These are phyloP conservation scores for Tolypocladium ophioglossoides DNA, from an alignment of 2,329 filamentous ascomycete genomes.

Conservation along the genomic window DNA sequence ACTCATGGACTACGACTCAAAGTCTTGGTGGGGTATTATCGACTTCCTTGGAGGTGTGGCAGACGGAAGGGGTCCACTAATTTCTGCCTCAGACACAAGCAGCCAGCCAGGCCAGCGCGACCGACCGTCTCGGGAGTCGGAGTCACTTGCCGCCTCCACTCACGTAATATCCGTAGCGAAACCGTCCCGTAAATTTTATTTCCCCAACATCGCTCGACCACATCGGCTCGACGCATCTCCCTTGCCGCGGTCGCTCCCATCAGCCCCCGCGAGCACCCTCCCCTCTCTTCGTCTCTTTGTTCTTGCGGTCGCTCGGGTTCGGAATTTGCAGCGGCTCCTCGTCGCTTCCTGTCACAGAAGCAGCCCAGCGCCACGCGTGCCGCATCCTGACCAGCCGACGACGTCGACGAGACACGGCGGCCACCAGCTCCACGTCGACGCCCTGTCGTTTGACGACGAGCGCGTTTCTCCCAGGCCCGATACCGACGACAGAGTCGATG, in stretches of 20 bases:
- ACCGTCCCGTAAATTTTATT: conserved; percentile 16
- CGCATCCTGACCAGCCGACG: neutral
- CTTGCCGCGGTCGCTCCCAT: conserved; percentile 1
- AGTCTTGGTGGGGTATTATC: neutral
- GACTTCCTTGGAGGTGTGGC: neutral
- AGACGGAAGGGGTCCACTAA: neutral
- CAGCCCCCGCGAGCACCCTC: conserved; percentile 1
- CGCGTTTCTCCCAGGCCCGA: conserved; percentile 1
- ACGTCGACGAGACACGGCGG: conserved; percentile 3
- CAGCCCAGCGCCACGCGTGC: neutral
- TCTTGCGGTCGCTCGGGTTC: neutral
- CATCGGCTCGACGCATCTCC: conserved; percentile 14
- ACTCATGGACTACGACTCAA: neutral
- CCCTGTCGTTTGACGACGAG: neutral
- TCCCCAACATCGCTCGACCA: conserved; percentile 11
- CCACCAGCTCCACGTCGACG: neutral
- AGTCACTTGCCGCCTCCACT: conserved; percentile 5
- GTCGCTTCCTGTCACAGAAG: neutral
- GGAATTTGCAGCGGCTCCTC: neutral
- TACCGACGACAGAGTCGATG: conserved; percentile 11
- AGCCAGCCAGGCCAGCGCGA: neutral
- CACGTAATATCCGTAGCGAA: neutral
- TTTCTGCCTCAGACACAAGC: neutral
- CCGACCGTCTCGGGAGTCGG: neutral
- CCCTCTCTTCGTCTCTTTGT: conserved; percentile 2